Percentiles rank a stretch among this genome's conserved stretches.
Conservation (phyloP, 257 asterid genomes). For the Scutellaria baicalensis region DNA sequence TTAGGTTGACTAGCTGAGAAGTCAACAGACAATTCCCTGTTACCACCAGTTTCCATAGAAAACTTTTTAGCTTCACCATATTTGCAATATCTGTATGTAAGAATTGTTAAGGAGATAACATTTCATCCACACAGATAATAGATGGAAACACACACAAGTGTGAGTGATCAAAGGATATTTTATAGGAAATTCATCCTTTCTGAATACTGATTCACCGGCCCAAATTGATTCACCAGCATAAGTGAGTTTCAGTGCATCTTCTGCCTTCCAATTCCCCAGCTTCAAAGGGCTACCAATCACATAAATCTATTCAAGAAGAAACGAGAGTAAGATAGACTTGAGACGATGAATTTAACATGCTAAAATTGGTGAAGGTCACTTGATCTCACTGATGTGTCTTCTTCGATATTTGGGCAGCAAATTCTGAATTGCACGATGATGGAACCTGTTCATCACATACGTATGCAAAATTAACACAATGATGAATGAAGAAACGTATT, state of each 20-base stretch:
- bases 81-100: constrained; percentile 84
- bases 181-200: constrained; percentile 74
- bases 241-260: constrained; percentile 53
- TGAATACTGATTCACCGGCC: constrained; percentile 66
- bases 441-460: constrained; percentile 39
- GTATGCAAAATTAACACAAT: constrained; percentile 7
- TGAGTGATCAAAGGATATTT: constrained; percentile 62
- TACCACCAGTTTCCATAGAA: constrained; percentile 63
- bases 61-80: constrained; percentile 35
- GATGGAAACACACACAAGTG: not conserved
- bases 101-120: constrained; percentile 44
- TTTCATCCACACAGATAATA: not conserved
- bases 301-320: constrained; percentile 38
- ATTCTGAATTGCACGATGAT: constrained; percentile 74
- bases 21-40: constrained; percentile 61
- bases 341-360: not conserved
- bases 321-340: not conserved
- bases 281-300: constrained; percentile 72
- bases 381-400: constrained; percentile 66
- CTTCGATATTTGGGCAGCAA: constrained; percentile 72
- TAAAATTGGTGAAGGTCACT: constrained; percentile 3
- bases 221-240: constrained; percentile 78
- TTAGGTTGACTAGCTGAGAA: constrained; percentile 56
- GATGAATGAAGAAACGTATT: constrained; percentile 2
- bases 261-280: constrained; percentile 82